Evolutionary conservation across 176 grass and related monocot genomes (phyloP).

Genomic region (Chrysopogon serrulatus): DNA sequence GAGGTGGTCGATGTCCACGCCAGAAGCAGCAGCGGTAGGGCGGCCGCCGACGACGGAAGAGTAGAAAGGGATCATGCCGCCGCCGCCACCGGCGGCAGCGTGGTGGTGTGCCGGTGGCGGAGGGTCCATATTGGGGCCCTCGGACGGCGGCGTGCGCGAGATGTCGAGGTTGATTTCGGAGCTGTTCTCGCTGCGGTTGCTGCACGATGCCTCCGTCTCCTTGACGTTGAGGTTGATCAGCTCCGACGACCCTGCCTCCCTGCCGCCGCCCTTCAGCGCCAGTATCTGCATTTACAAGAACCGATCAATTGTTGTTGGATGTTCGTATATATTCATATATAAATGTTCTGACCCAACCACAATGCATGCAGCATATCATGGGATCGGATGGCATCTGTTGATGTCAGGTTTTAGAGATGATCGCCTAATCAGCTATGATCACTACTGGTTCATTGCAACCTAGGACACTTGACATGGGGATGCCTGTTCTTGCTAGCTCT

Average conservation of each 20-base stretch:
- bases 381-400: too few relatives aligned
- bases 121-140: constrained; percentile 31
- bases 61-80: constrained; percentile 51
- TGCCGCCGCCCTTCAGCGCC: constrained; percentile 51
- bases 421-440: neutral
- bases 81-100: neutral
- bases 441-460: neutral
- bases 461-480: too few relatives aligned
- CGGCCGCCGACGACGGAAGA: constrained; percentile 17
- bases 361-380: too few relatives aligned
- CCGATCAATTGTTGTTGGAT: neutral
- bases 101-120: constrained; percentile 27
- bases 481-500: neutral
- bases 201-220: constrained; percentile 91
- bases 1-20: constrained; percentile 59
- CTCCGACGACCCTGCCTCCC: constrained; percentile 68
- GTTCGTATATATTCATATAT: too few relatives aligned
- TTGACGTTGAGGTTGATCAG: constrained; percentile 96
- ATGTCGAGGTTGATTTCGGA: constrained; percentile 90
- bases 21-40: neutral
- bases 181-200: constrained; percentile 95
- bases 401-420: neutral
- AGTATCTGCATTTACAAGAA: constrained; percentile 45
- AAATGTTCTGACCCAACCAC: neutral
- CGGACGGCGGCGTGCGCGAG: constrained; percentile 63